Base-by-base conservation (phyloP, 1,284 basidiomycete genomes). In the Fistulina hepatica region DNA sequence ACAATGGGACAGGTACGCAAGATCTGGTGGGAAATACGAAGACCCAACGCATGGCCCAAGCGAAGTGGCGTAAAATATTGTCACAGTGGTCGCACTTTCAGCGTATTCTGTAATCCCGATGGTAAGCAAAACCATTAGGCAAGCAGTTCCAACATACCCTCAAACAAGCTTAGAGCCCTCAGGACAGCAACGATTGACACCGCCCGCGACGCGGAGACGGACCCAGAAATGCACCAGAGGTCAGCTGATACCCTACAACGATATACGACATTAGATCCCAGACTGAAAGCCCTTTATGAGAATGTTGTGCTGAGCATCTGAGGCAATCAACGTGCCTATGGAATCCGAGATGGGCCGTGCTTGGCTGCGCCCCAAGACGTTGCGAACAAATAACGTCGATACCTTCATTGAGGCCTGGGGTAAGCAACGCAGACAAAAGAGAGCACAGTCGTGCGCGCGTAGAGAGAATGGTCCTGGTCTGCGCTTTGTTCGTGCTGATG, bases 31-130 rank as follows among this genome's bases (percentile, higher is more conserved):
- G 40, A 75, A 62, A 49, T 76, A 90, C 1, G 52, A 52, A 0
- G 60, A 44, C 1, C 82, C 81, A 6, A 84, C 66, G 6, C 61
- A 60, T 16, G 71, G 61, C 0, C 71, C 66, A 20, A 94, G 60
- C 2, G 79, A 76, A 0, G 77, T 70, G 0, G 79, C 67, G 56
- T 89, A 92, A 56, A 84, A 92, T 0, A 79, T 69, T 43, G 82
- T 76, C 10, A 86, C 72, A 3, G 80, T 75, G 37, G 72, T 78
- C 4, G 79, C 77, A 25, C 65, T 64, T 32, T 78, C 70, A 34
- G 77, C 69, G 5, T 73, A 63, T 24, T 82, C 88, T 85, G 48
- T 5, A 47, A 31, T 30, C 19, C 12, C 35, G n/a, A 27, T 15
- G 6, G 15, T 36, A 22, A 17, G 15, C 25, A 50, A 41, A 32